Conservation (phyloP, 257 asterid species). For the Marsdenia floribunda region DNA sequence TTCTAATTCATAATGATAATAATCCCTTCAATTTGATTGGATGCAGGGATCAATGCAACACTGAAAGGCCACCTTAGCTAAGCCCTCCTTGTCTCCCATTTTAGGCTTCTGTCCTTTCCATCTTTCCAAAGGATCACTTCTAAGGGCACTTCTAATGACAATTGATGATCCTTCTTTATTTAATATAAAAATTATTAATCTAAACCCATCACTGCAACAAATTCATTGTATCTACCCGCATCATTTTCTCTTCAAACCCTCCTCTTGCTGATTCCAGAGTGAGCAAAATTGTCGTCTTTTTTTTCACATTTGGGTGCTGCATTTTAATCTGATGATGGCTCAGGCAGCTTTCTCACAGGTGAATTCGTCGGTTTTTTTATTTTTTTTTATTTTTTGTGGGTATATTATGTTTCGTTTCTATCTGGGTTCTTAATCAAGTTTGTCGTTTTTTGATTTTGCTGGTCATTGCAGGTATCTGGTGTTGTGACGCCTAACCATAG, state of each 20-base stretch:
- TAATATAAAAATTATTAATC: background rate
- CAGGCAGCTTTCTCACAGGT: constrained; percentile 20
- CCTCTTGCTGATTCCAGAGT: background rate
- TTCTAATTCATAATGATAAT: background rate
- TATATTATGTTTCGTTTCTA: background rate
- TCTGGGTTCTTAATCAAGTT: background rate
- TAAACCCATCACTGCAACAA: background rate
- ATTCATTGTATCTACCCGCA: background rate
- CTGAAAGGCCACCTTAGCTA: background rate
- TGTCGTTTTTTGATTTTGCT: background rate
- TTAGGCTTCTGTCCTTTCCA: background rate
- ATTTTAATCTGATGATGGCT: constrained; percentile 18
- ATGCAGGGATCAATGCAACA: background rate
- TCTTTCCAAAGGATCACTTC: background rate
- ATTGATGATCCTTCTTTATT: background rate
- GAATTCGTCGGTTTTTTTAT: background rate
- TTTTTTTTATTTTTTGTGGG: background rate
- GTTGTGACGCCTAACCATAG: constrained; percentile 4
- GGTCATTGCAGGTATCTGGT: constrained; percentile 13
- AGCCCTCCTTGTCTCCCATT: background rate
- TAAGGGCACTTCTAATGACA: background rate
- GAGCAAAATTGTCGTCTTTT: background rate
- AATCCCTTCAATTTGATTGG: background rate
- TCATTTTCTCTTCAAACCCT: background rate
- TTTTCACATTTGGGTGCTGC: background rate